Percentiles rank a stretch among this genome's conserved stretches.
These are phyloP conservation scores for Russula sp. DNA, from an alignment of 768 basidiomycete species.

Conservation along the genomic window DNA sequence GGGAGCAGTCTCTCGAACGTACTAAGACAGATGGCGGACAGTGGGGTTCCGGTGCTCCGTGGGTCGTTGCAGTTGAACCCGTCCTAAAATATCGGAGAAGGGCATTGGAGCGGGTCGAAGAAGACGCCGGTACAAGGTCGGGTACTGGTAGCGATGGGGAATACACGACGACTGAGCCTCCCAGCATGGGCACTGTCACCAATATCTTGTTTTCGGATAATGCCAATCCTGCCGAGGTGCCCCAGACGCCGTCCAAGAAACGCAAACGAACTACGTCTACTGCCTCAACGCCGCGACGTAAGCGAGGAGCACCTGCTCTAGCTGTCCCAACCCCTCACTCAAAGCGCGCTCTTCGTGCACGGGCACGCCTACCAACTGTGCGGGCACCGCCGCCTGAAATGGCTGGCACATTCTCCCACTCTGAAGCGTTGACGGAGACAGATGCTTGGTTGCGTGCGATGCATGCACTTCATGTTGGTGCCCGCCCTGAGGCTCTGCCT, in stretches of 20 bases:
- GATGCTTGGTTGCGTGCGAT: slow-evolving; percentile 76
- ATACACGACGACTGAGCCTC: slow-evolving; percentile 29
- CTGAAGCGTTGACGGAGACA: slow-evolving; percentile 53
- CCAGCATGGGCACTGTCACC: slow-evolving; percentile 31
- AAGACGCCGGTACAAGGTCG: not conserved
- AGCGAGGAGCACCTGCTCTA: slow-evolving; percentile 22
- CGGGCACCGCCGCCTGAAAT: slow-evolving; percentile 32
- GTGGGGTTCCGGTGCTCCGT: slow-evolving; percentile 15
- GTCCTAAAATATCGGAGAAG: slow-evolving; percentile 9
- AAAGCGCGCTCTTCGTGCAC: slow-evolving; percentile 19
- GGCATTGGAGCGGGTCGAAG: slow-evolving; percentile 6
- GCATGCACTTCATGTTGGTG: slow-evolving; percentile 88
- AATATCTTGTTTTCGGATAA: slow-evolving; percentile 21
- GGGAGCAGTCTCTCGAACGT: slow-evolving; percentile 2
- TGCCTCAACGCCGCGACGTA: slow-evolving; percentile 21
- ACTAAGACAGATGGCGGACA: not conserved
- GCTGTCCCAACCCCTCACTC: slow-evolving; percentile 30
- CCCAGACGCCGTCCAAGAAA: slow-evolving; percentile 49
- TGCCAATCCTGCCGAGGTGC: slow-evolving; percentile 21
- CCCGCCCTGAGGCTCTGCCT: slow-evolving; percentile 81
- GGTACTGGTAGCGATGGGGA: slow-evolving; percentile 18
- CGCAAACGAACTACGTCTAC: slow-evolving; percentile 35
- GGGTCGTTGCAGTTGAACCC: slow-evolving; percentile 15
- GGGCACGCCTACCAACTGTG: slow-evolving; percentile 18
- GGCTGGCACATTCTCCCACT: slow-evolving; percentile 28